Percentiles rank a stretch among this genome's conserved stretches.
Evolutionary conservation across 2,329 filamentous ascomycete genomes (phyloP).

Genomic region (Neospermospora avenae): DNA sequence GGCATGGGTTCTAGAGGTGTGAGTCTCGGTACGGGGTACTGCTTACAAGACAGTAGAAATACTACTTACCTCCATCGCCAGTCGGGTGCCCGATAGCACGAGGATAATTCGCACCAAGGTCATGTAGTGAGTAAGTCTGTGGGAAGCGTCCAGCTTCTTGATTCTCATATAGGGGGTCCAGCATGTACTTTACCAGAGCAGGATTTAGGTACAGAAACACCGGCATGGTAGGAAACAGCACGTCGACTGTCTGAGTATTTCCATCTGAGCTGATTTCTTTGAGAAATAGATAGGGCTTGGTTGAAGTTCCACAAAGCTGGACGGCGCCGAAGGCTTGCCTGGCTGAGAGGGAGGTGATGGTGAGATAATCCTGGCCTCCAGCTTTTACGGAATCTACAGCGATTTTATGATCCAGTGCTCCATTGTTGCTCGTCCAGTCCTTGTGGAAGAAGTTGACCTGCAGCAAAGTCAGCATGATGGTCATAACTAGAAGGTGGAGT

Average conservation of each 20-base stretch:
- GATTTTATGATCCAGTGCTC: slow-evolving; percentile 66
- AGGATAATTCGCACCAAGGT: slow-evolving; percentile 68
- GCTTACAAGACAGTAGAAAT: not conserved
- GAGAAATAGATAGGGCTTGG: slow-evolving; percentile 72
- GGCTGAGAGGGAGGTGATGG: slow-evolving; percentile 74
- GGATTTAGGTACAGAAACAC: slow-evolving; percentile 81
- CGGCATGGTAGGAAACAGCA: slow-evolving; percentile 81
- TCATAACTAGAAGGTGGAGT: not conserved
- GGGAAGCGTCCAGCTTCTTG: slow-evolving; percentile 66
- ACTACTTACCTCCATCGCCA: slow-evolving; percentile 52
- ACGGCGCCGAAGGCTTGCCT: slow-evolving; percentile 78
- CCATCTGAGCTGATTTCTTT: slow-evolving; percentile 90
- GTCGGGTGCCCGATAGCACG: slow-evolving; percentile 66
- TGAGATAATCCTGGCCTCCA: slow-evolving; percentile 70
- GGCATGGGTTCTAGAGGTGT: slow-evolving; percentile 61
- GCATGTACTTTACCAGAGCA: slow-evolving; percentile 51
- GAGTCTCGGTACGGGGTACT: too few species aligned
- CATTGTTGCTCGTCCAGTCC: slow-evolving; percentile 66
- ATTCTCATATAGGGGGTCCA: slow-evolving; percentile 65
- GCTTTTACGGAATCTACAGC: slow-evolving; percentile 63
- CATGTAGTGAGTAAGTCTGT: slow-evolving; percentile 69
- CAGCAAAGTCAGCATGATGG: not conserved
- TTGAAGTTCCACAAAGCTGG: slow-evolving; percentile 66
- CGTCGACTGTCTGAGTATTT: slow-evolving; percentile 83
- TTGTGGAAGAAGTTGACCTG: slow-evolving; percentile 67